A percentile compares a stretch with the other conserved stretches of the same genome.
These are phyloP conservation scores for Kodamaea plutei DNA, from an alignment of 1,139 yeast species.

Conservation along the genomic window DNA sequence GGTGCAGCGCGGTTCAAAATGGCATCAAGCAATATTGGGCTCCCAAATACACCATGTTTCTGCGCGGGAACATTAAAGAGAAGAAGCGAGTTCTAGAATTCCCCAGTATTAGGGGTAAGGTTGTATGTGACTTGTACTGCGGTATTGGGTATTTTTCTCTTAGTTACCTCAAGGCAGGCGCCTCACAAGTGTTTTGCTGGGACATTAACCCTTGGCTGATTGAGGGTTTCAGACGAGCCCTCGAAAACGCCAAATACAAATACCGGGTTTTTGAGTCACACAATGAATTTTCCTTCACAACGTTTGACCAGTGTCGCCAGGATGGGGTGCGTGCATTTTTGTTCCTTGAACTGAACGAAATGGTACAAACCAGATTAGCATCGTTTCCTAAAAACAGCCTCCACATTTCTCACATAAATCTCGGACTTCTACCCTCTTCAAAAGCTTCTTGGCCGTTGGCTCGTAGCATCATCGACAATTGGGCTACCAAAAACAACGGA, in stretches of 20 bases:
- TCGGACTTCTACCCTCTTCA: slow-evolving; percentile 76
- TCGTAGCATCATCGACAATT: background rate
- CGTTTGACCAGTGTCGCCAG: slow-evolving; percentile 7
- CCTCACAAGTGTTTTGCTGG: slow-evolving; percentile 63
- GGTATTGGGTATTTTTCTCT: slow-evolving; percentile 87
- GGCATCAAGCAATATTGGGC: slow-evolving; percentile 82
- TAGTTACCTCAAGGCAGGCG: slow-evolving; percentile 57
- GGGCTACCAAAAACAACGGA: background rate
- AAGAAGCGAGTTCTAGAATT: slow-evolving; percentile 60
- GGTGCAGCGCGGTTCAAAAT: slow-evolving; percentile 72
- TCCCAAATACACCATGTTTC: slow-evolving; percentile 82
- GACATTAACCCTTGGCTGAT: slow-evolving; percentile 86
- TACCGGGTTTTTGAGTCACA: slow-evolving; percentile 28
- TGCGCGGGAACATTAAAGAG: slow-evolving; percentile 84
- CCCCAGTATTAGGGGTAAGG: slow-evolving; percentile 19
- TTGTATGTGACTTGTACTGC: slow-evolving; percentile 67
- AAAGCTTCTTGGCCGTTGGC: slow-evolving; percentile 57
- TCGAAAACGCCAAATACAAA: slow-evolving; percentile 40
- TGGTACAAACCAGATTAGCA: slow-evolving; percentile 39
- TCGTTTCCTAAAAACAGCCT: slow-evolving; percentile 16
- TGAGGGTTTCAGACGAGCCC: slow-evolving; percentile 62
- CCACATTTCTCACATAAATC: slow-evolving; percentile 58
- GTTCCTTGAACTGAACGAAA: slow-evolving; percentile 61
- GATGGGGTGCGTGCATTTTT: slow-evolving; percentile 29
- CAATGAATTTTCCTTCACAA: slow-evolving; percentile 25